A percentile compares a stretch with the other conserved stretches of the same genome.
These are phyloP conservation scores for Phytophthora kernoviae DNA, from an alignment of 352 stramenopile genomes.

Conservation along the genomic window DNA sequence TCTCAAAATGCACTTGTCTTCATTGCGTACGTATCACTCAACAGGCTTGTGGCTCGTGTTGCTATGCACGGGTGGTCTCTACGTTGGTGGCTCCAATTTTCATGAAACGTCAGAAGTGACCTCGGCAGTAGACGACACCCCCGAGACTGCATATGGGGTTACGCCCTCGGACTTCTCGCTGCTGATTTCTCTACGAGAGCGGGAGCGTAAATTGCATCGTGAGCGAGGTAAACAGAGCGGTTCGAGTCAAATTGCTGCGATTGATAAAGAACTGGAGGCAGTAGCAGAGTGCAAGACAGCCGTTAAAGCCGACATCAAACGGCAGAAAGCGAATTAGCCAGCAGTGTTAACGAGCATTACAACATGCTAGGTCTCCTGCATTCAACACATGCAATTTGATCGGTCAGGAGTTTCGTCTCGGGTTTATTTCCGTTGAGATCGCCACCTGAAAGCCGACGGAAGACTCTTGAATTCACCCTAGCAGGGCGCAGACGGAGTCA, in stretches of 20 bases:
- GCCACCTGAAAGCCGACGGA: background rate
- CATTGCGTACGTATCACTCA: slow-evolving; percentile 73
- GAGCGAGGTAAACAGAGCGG: slow-evolving; percentile 35
- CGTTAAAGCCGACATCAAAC: slow-evolving; percentile 66
- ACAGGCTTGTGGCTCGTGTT: slow-evolving; percentile 85
- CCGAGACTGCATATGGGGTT: slow-evolving; percentile 20
- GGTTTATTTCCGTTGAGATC: slow-evolving; percentile 24
- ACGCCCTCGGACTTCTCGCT: slow-evolving; percentile 49
- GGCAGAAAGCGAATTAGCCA: slow-evolving; percentile 33
- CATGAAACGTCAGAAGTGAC: slow-evolving; percentile 65
- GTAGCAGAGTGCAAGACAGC: slow-evolving; percentile 60
- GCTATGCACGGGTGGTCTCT: slow-evolving; percentile 73
- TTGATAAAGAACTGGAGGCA: slow-evolving; percentile 59
- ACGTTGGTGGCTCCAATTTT: slow-evolving; percentile 71
- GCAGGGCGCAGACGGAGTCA: slow-evolving; percentile 4
- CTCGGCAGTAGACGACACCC: slow-evolving; percentile 14
- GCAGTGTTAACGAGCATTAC: slow-evolving; percentile 9
- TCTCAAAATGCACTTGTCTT: slow-evolving; percentile 66
- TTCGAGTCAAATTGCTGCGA: slow-evolving; percentile 26
- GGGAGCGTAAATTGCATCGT: slow-evolving; percentile 57
- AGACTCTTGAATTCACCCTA: slow-evolving; percentile 6
- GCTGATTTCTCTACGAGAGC: slow-evolving; percentile 54
- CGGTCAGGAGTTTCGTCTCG: slow-evolving; percentile 9
- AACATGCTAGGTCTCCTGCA: slow-evolving; percentile 1
- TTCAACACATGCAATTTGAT: background rate